Conservation (phyloP, 2,329 filamentous ascomycete genomes). For the Hymenoscyphus infarciens region DNA sequence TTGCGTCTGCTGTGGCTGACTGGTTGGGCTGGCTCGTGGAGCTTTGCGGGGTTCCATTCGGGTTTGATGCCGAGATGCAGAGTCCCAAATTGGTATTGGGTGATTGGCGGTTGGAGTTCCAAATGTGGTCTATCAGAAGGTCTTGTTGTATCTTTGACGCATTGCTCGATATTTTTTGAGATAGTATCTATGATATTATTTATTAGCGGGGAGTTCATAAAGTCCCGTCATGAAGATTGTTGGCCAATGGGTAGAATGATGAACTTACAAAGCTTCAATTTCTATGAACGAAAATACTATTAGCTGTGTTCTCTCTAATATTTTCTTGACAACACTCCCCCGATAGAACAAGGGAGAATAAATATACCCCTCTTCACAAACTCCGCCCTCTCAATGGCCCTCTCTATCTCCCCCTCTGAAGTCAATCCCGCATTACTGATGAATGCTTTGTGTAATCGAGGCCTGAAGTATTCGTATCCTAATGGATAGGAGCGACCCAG, state of each 20-base stretch:
- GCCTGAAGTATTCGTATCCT: conserved; percentile 78
- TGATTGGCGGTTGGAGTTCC: not conserved
- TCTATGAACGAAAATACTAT: conserved; percentile 48
- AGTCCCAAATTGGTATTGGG: not conserved
- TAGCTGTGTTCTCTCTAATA: not conserved
- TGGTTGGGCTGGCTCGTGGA: not conserved
- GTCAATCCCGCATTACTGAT: conserved; percentile 65
- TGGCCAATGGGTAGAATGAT: conserved; percentile 15
- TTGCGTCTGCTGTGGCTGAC: not conserved
- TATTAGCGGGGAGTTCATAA: not conserved
- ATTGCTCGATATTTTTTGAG: conserved; percentile 86
- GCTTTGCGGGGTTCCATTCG: conserved; percentile 1
- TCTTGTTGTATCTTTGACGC: conserved; percentile 66
- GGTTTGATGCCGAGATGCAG: not conserved
- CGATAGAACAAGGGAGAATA: not conserved
- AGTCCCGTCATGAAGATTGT: not conserved
- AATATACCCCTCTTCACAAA: conserved; percentile 82
- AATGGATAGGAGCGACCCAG: conserved; percentile 83
- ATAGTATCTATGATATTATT: conserved; percentile 64
- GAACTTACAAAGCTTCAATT: conserved; percentile 82
- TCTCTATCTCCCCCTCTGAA: conserved; percentile 71
- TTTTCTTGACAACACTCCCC: not conserved
- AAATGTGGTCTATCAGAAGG: conserved; percentile 14
- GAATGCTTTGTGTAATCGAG: conserved; percentile 81
- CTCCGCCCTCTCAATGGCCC: conserved; percentile 72